phyloP scores from a whole-genome alignment of 495 filamentous ascomycete genomes.

The Aspergillus egyptiacus region DNA sequence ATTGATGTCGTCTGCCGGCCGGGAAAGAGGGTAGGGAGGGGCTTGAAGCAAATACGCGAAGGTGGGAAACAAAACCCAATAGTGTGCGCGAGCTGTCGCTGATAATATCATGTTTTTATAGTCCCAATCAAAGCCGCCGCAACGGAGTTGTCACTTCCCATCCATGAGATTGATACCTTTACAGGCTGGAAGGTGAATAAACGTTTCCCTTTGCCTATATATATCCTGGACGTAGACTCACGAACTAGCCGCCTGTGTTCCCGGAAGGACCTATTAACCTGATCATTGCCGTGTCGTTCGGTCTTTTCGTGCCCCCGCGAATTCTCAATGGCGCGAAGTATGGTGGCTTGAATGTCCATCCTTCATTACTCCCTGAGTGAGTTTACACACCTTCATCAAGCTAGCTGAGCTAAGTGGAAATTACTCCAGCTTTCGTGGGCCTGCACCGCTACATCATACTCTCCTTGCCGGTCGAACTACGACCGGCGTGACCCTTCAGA shows the following conservation, averaged over 20 bases:
- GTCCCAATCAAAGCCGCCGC: conserved; percentile 72
- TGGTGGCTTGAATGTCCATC: conserved; percentile 90
- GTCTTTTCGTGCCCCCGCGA: conserved; percentile 74
- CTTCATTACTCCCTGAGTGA: conserved; percentile 85
- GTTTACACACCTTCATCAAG: conserved; percentile 13
- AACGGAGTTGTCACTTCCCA: conserved; percentile 50
- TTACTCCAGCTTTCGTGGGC: conserved; percentile 56
- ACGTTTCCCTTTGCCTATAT: background rate
- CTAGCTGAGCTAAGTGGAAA: conserved; percentile 3
- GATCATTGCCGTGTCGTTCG: conserved; percentile 94
- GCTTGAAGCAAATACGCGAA: conserved; percentile 62
- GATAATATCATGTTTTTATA: conserved; percentile 28
- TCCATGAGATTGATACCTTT: conserved; percentile 76
- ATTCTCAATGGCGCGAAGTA: conserved; percentile 64
- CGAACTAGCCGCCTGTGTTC: conserved; percentile 48
- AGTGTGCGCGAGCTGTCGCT: conserved; percentile 9
- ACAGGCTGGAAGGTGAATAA: conserved; percentile 65
- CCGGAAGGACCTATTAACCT: conserved; percentile 61
- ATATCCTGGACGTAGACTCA: conserved; percentile 13
- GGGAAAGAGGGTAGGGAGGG: conserved; percentile 67
- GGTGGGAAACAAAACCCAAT: conserved; percentile 40
- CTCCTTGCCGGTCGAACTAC: conserved; percentile 50
- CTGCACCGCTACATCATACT: conserved; percentile 75
- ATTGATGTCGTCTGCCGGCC: conserved; percentile 85
- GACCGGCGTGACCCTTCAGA: conserved; percentile 79